Evolutionary conservation across 2,329 filamentous ascomycete species (phyloP), one percentile per base, ranked within the genome.

Genomic region (Aspergillus proliferans): DNA sequence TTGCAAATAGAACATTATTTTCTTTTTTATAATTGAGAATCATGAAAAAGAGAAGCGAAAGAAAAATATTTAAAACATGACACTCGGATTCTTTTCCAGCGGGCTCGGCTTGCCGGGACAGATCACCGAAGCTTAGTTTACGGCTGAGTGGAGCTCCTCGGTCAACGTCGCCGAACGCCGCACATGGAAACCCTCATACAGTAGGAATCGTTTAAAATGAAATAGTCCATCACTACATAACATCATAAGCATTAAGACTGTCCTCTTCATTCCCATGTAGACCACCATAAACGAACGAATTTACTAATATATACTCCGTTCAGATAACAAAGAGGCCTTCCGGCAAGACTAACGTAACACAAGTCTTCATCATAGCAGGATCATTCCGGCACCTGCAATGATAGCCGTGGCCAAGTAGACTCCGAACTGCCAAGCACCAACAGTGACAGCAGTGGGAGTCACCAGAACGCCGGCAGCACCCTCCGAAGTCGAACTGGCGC

Each of bases 311-410:
- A 50, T 33, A 46, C 50, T 39, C 42, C 42, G 9, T 9, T 12
- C n/a, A 42, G n/a, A 24, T 42, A 14, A 40, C 5, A 42, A 42
- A 42, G 34, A 36, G 14, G 15, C 6, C 9, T 30, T 12, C 26
- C 10, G 2, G 10, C 26, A 30, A 30, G 10, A 30, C 26, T 28
- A 9, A 30, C 4, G 1, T 5, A 30, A 4, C 26, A 5, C 26
- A 30, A 4, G 10, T 30, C 26, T 36, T 18, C 34, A 40, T 62
- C 75, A 77, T 63, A 77, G 62, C 57, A 75, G 55, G 53, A 76
- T 65, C 72, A 76, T 76, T 49, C 70, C 71, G 46, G 64, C 64
- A 52, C 73, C 74, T 47, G 72, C 69, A 39, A 72, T 56, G 40
- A 72, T 49, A 38, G 73, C 73, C 46, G 66, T 65, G 42, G 72